Evolutionary conservation across 2,329 filamentous ascomycete genomes (phyloP).

Genomic region (Ceratocystis diversiconidia): DNA sequence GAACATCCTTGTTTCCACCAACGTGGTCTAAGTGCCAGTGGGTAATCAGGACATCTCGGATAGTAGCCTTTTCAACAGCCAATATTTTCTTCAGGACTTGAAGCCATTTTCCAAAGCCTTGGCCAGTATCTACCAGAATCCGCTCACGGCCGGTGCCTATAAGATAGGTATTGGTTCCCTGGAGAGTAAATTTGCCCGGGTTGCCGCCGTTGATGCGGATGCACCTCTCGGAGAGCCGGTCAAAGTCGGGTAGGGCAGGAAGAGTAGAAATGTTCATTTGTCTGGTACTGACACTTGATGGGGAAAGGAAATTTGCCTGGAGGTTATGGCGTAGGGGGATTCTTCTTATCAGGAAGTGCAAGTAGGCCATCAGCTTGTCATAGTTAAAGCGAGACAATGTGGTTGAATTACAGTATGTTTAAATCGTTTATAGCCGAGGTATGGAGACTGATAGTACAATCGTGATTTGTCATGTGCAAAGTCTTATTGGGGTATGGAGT

Average conservation of each 20-base stretch:
- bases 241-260: slow-evolving; percentile 53
- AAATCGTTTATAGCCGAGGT: no score
- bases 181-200: slow-evolving; percentile 63
- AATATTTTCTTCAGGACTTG: slow-evolving; percentile 50
- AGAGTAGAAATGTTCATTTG: slow-evolving; percentile 27
- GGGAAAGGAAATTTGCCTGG: not conserved
- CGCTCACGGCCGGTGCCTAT: slow-evolving; percentile 60
- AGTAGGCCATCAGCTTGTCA: not conserved
- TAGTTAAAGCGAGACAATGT: not conserved
- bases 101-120: slow-evolving; percentile 65
- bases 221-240: slow-evolving; percentile 62
- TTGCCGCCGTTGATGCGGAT: slow-evolving; percentile 83
- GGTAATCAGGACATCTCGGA: slow-evolving; percentile 62
- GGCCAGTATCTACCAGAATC: slow-evolving; percentile 79
- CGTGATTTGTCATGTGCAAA: no score
- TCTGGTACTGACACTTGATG: no score
- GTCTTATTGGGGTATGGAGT: no score
- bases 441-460: no score
- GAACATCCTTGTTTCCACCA: slow-evolving; percentile 58
- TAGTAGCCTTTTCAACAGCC: slow-evolving; percentile 48
- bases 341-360: not conserved
- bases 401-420: no score
- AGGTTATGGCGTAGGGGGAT: not conserved
- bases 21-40: slow-evolving; percentile 90
- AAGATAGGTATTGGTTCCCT: slow-evolving; percentile 90